Evolutionary conservation across 345 rosid species (phyloP).

Genomic region (Geranium brycei): DNA sequence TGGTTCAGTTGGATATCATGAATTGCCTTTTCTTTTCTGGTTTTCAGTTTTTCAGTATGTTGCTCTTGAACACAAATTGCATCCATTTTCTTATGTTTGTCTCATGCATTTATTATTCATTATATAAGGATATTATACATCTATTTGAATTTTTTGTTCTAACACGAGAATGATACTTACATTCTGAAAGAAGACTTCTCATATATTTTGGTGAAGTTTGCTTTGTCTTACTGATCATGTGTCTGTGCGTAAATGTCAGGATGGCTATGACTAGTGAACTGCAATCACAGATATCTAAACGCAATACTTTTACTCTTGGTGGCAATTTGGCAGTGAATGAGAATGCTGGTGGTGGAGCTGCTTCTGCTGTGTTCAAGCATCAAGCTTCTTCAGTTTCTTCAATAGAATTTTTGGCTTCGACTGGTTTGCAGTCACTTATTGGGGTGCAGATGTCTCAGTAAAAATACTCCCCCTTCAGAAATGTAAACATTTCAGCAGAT

Average conservation of each 20-base stretch:
- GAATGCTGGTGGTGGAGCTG: constrained; percentile 64
- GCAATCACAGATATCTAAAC: constrained; percentile 71
- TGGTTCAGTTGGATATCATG: neutral
- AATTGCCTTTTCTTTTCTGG: neutral
- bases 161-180: neutral
- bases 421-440: constrained; percentile 63
- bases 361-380: constrained; percentile 47
- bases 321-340: constrained; percentile 70
- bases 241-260: constrained; percentile 28
- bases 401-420: constrained; percentile 61
- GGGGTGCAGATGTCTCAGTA: constrained; percentile 78
- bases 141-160: no score
- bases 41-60: neutral
- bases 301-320: constrained; percentile 45
- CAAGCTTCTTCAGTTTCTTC: constrained; percentile 67
- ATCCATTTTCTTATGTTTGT: neutral
- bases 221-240: constrained; percentile 9
- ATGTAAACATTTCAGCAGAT: neutral
- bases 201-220: neutral
- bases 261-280: constrained; percentile 84
- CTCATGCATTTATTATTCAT: neutral
- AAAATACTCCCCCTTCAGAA: constrained; percentile 10
- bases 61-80: neutral
- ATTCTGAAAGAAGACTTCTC: no score
- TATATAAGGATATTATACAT: neutral